Evolutionary conservation across 2,329 filamentous ascomycete genomes (phyloP).

Genomic region (Seiridium cupressi): DNA sequence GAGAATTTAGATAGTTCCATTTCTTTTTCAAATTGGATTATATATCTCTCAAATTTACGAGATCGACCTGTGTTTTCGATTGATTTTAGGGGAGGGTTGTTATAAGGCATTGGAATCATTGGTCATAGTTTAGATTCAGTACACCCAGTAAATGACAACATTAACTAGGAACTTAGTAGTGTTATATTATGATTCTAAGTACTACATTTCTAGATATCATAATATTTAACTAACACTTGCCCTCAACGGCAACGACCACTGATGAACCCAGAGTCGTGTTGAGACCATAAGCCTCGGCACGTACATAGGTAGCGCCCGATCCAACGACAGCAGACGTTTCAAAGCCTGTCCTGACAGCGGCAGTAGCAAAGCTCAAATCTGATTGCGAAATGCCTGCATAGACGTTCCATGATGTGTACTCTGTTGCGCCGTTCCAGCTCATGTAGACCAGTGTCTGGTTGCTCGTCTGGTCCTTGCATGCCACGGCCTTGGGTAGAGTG

Average conservation of each 20-base stretch:
- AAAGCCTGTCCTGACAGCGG: slow-evolving; percentile 13
- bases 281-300: slow-evolving; percentile 12
- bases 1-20: background rate
- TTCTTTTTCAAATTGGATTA: background rate
- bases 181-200: background rate
- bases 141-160: background rate
- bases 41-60: no score
- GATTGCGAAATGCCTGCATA: slow-evolving; percentile 16
- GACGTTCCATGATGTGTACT: slow-evolving; percentile 32
- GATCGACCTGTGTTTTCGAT: no score
- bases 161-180: background rate
- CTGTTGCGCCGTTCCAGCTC: slow-evolving; percentile 37
- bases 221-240: slow-evolving; percentile 28
- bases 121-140: no score
- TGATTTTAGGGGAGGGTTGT: no score
- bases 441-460: slow-evolving; percentile 26
- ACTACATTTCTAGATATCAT: background rate
- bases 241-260: slow-evolving; percentile 82
- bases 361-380: slow-evolving; percentile 9
- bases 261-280: slow-evolving; percentile 64
- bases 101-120: no score
- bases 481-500: slow-evolving; percentile 15
- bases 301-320: slow-evolving; percentile 6
- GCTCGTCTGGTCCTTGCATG: slow-evolving; percentile 12
- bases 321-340: slow-evolving; percentile 14